Evolutionary conservation across 257 asterid genomes (phyloP).

Genomic region (Thymus quinquecostatus): DNA sequence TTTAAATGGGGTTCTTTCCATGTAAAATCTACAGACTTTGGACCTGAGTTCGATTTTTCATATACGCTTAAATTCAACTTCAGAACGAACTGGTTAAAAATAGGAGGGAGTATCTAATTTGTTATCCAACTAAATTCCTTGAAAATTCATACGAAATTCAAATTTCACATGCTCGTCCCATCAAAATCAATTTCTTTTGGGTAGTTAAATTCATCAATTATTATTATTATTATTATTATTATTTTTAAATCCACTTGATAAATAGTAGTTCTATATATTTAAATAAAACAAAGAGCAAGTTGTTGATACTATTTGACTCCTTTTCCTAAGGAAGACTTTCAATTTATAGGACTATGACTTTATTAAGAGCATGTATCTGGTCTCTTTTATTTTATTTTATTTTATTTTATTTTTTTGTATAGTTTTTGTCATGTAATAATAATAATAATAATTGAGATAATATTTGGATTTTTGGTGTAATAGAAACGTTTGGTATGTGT

Average conservation of each 20-base stretch:
- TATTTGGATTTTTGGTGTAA: not conserved
- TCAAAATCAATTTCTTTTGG: not conserved
- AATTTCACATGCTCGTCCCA: no score
- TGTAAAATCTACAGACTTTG: no score
- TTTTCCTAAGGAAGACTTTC: conserved; percentile 32
- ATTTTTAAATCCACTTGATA: not conserved
- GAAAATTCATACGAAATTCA: no score
- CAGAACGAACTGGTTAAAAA: no score
- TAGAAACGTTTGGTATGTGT: not conserved
- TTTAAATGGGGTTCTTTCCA: no score
- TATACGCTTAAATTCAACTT: no score
- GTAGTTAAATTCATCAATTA: not conserved
- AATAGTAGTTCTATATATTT: no score
- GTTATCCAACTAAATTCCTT: no score
- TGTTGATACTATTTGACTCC: conserved; percentile 15
- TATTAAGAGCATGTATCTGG: conserved; percentile 37
- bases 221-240: not conserved
- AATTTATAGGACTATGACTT: conserved; percentile 27
- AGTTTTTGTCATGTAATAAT: no score
- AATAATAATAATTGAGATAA: not conserved
- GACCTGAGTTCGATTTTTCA: no score
- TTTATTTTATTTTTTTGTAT: not conserved
- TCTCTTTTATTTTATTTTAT: conserved; percentile 4
- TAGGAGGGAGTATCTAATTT: no score
- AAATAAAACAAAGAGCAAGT: not conserved